Conservation (phyloP, 169 alveolate species). For the Eimeria praecox region DNA sequence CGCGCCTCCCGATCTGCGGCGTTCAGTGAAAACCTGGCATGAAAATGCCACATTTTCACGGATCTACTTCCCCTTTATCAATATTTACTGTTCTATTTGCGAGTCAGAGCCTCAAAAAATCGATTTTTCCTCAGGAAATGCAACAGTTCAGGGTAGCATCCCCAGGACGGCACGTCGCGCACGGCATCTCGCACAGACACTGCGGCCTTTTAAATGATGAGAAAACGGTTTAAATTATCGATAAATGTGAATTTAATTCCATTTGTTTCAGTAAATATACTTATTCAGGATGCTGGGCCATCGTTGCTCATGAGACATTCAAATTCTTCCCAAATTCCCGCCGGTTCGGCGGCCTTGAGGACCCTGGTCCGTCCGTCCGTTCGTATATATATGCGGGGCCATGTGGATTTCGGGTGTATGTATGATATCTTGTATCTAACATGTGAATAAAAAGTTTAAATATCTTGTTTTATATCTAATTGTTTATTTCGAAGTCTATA, state of each 20-base stretch:
- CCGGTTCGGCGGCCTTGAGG: conserved; percentile 13
- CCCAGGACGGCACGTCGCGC: not conserved
- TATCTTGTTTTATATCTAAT: not conserved
- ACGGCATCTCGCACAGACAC: conserved; percentile 13
- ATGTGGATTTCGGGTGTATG: not conserved
- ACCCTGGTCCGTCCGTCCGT: not conserved
- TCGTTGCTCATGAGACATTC: not conserved
- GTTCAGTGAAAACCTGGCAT: no score
- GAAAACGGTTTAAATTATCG: not conserved
- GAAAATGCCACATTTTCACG: not conserved
- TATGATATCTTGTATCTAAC: not conserved
- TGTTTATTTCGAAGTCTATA: not conserved
- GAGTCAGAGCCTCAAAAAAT: not conserved
- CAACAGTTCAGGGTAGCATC: not conserved
- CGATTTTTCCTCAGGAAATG: not conserved
- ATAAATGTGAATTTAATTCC: not conserved
- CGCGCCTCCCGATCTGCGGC: not conserved
- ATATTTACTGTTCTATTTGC: not conserved
- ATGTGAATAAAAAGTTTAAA: not conserved
- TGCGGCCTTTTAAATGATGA: not conserved
- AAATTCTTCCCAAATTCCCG: not conserved
- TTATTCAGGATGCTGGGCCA: not conserved
- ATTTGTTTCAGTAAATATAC: not conserved
- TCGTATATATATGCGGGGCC: not conserved
- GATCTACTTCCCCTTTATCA: not conserved